phyloP scores from a whole-genome alignment of 345 rosid genomes.

The Hevea brasiliensis region DNA sequence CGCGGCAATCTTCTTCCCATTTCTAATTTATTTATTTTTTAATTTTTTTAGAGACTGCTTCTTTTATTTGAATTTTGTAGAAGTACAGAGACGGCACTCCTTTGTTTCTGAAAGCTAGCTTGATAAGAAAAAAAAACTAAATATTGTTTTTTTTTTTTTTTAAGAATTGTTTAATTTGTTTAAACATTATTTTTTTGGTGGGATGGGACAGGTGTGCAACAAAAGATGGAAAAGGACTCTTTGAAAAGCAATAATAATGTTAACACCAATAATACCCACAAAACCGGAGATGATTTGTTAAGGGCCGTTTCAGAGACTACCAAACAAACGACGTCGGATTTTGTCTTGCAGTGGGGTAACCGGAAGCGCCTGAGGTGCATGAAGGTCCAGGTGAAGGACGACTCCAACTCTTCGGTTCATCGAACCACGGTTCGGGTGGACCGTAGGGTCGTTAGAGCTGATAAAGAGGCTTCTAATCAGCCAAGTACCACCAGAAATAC shows the following conservation, averaged over 20 bases:
- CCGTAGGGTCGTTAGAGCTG: slow-evolving; percentile 49
- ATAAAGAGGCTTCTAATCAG: slow-evolving; percentile 36
- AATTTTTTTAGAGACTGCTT: background rate
- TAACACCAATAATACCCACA: slow-evolving; percentile 15
- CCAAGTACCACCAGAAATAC: slow-evolving; percentile 20
- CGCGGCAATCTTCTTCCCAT: background rate
- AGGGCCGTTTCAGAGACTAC: slow-evolving; percentile 42
- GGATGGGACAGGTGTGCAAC: slow-evolving; percentile 32
- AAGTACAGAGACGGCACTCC: slow-evolving; percentile 5
- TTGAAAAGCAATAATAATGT: slow-evolving; percentile 32
- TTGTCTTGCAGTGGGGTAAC: slow-evolving; percentile 70
- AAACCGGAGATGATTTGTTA: slow-evolving; percentile 33
- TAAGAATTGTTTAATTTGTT: background rate
- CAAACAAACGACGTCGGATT: slow-evolving; percentile 47
- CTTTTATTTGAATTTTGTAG: slow-evolving; percentile 18
- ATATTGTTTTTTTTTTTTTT: background rate
- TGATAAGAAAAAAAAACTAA: too few relatives aligned
- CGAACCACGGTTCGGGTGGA: slow-evolving; percentile 54
- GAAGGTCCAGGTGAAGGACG: slow-evolving; percentile 63
- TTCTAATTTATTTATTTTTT: background rate
- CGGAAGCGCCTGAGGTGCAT: slow-evolving; percentile 73
- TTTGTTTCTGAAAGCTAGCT: background rate
- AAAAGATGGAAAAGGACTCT: slow-evolving; percentile 51
- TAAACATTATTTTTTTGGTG: slow-evolving; percentile 2
- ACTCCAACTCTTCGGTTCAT: slow-evolving; percentile 35